Evolutionary conservation across 371 early-diverging fungal genomes (phyloP).

Genomic region (Mortierella sp.): DNA sequence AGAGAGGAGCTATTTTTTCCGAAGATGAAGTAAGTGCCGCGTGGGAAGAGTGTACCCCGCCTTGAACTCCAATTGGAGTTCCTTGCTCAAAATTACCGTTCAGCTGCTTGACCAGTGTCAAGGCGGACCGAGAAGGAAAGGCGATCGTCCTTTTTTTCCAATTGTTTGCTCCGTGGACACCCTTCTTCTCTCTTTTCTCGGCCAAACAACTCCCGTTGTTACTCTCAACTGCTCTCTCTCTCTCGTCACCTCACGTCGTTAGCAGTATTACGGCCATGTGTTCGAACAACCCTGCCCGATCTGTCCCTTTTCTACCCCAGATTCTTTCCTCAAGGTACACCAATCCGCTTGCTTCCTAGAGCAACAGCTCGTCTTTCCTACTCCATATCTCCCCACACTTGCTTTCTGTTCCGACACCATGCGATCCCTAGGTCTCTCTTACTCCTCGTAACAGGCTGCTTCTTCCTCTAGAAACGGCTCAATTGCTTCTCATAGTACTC

Average conservation of each 20-base stretch:
- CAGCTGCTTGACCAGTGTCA: not conserved
- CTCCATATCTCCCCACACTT: not conserved
- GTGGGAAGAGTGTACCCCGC: conserved; percentile 2
- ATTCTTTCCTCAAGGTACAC: not conserved
- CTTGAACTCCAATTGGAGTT: not conserved
- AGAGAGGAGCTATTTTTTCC: not conserved
- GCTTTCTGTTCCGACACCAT: not conserved
- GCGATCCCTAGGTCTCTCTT: not conserved
- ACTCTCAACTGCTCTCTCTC: not conserved
- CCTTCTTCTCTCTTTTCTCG: not conserved
- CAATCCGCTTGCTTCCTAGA: not conserved
- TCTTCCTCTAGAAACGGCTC: not conserved
- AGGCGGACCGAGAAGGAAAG: not conserved
- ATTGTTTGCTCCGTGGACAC: conserved; percentile 6
- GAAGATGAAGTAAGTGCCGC: not conserved
- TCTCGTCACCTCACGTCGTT: conserved; percentile 4
- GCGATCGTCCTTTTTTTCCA: not conserved
- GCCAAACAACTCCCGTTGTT: not conserved
- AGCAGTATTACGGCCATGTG: not conserved
- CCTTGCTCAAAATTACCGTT: not conserved
- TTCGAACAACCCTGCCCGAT: not conserved
- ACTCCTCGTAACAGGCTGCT: not conserved
- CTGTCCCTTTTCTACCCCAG: not conserved
- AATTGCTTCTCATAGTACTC: not conserved
- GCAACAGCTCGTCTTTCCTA: not conserved